phyloP scores from a whole-genome alignment of 176 grass and related monocot genomes.

The Eragrostis nindensis region DNA sequence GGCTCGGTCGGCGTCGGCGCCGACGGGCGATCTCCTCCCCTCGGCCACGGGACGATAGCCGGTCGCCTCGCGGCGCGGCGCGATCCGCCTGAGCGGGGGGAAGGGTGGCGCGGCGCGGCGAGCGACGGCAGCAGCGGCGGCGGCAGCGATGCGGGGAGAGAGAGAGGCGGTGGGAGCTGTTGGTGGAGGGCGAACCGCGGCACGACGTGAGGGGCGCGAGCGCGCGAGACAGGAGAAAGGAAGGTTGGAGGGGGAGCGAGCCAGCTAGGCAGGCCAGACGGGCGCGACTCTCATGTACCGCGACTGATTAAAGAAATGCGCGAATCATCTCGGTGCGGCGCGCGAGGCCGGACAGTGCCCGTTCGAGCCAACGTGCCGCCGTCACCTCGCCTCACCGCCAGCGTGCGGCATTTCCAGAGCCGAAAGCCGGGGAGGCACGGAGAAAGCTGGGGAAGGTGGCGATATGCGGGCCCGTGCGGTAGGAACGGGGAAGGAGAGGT shows the following conservation, averaged over 20 bases:
- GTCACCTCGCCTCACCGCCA: conserved; percentile 20
- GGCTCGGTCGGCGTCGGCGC: conserved; percentile 55
- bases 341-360: conserved; percentile 20
- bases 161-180: background rate
- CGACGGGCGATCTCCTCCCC: conserved; percentile 65
- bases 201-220: conserved; percentile 21
- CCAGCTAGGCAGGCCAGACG: conserved; percentile 35
- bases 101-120: background rate
- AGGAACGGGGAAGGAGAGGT: conserved; percentile 4
- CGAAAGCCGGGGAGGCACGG: background rate
- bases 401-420: conserved; percentile 37
- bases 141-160: conserved; percentile 13
- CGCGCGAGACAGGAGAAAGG: background rate
- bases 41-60: conserved; percentile 42
- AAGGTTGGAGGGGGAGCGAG: background rate
- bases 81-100: conserved; percentile 32
- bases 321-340: conserved; percentile 38
- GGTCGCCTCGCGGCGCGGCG: conserved; percentile 19
- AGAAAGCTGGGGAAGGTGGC: conserved; percentile 25
- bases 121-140: background rate
- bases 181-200: conserved; percentile 43
- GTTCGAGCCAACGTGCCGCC: conserved; percentile 33
- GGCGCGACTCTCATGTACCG: conserved; percentile 49
- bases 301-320: conserved; percentile 28
- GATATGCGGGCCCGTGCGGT: background rate